Base-by-base conservation (phyloP, 441 rosid genomes). In the Aleurites moluccanus region DNA sequence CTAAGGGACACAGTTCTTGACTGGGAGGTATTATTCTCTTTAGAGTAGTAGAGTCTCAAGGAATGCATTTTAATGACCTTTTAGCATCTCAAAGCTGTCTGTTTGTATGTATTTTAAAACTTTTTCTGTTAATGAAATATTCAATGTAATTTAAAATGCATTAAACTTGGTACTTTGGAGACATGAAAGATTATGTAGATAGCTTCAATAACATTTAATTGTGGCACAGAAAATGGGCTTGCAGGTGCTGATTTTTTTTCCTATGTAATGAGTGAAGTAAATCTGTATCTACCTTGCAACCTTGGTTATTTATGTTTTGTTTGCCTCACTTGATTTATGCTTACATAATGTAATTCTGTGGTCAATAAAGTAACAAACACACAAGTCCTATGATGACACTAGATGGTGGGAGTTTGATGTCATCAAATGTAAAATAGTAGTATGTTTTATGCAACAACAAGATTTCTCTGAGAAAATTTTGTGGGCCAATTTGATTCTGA, bases 1-100 rank as follows among this genome's bases (percentile, higher is more conserved):
- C 93, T 95, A 62, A 89, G 73, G 86, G 99, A 95, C 77, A 91
- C 98, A 2, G 99, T 95, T 78, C 90, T 95, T 81, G 99, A 95
- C 71, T 95, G 99, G 99, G 99, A 95, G 98, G 99, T 95, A 82
- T 55, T n/a, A 38, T 76, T 68, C 65, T 47, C 23, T 66, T 53
- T 25, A 57, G 3, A 57, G 25, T 3, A 57, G 3, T 13, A 3
- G 15, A 10, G 33, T 4, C 15, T 25, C 62, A n/a, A 57, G 62
- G 35, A 25, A 2, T 25, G 62, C 3, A 57, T 57, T 23, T 10
- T 23, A 57, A 8, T 25, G 62, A 25, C 9, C 62, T 57, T 5
- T 57, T 25, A 57, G 16, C 62, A 57, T 57, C 14, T 56, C 28
- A 56, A 21, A 56, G 61, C 14, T n/a, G 7, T 56, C 14, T 7